phyloP scores from a whole-genome alignment of 2,329 filamentous ascomycete genomes.

The Fusarium gaditjirri region DNA sequence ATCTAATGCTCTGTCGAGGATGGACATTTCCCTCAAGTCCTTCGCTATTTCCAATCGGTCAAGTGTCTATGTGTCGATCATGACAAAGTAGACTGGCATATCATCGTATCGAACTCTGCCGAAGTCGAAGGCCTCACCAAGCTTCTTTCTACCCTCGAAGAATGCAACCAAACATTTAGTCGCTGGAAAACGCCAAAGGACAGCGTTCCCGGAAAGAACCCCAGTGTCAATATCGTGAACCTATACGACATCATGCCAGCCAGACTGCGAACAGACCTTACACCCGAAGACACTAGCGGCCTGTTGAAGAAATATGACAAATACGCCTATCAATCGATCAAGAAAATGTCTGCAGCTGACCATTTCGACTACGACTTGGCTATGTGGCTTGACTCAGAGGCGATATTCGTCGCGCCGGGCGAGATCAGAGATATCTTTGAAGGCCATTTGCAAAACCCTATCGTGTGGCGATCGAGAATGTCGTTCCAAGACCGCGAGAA shows the following conservation, averaged over 20 bases:
- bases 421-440: not conserved
- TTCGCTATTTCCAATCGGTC: not conserved
- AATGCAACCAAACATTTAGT: not conserved
- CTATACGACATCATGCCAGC: not conserved
- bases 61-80: not conserved
- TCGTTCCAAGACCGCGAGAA: not conserved
- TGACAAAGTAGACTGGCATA: not conserved
- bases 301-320: not conserved
- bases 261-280: not conserved
- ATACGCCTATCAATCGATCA: not conserved
- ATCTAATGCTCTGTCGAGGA: not conserved
- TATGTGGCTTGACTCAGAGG: not conserved
- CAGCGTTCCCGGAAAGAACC: not conserved
- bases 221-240: not conserved
- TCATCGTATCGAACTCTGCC: not conserved
- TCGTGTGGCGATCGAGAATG: not conserved
- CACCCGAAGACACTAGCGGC: not conserved
- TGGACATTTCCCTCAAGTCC: not conserved
- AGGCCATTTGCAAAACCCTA: not conserved
- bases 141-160: not conserved
- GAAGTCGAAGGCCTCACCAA: not conserved
- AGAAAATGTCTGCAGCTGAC: not conserved
- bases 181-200: not conserved
- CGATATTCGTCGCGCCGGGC: fast-evolving
- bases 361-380: not conserved